These are phyloP conservation scores for Chrysochromulina tobinii DNA, from an alignment of 78 protist genomes.

Conservation along the genomic window DNA sequence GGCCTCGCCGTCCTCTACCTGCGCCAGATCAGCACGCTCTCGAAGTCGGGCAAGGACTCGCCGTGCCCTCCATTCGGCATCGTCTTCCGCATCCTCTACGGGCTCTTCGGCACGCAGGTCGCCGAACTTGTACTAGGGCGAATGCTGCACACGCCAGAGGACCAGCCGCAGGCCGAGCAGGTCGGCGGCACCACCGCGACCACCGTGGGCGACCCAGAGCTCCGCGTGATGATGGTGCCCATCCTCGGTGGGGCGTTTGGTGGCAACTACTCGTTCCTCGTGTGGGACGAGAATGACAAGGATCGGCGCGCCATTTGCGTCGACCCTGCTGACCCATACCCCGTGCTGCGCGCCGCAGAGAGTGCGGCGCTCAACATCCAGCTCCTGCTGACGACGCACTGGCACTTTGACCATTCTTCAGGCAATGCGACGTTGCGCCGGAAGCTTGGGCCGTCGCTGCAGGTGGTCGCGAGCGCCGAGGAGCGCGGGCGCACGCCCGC, in stretches of 20 bases:
- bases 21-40: background rate
- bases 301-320: slow-evolving; percentile 4
- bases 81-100: background rate
- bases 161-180: slow-evolving; percentile 13
- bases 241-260: background rate
- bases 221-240: background rate
- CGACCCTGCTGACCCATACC: slow-evolving; percentile 2
- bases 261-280: background rate
- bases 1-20: background rate
- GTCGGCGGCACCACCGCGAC: background rate
- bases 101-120: background rate
- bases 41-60: background rate
- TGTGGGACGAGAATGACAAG: background rate
- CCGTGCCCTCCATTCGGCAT: background rate
- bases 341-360: background rate
- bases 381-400: slow-evolving; percentile 9
- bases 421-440: background rate
- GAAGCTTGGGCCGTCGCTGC: background rate
- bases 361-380: background rate
- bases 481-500: background rate
- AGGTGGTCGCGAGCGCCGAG: background rate
- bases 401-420: background rate
- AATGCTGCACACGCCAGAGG: background rate
- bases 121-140: background rate
- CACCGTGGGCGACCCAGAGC: background rate